Evolutionary conservation across 2,329 filamentous ascomycete genomes (phyloP).

Genomic region (Xylaria sp.): DNA sequence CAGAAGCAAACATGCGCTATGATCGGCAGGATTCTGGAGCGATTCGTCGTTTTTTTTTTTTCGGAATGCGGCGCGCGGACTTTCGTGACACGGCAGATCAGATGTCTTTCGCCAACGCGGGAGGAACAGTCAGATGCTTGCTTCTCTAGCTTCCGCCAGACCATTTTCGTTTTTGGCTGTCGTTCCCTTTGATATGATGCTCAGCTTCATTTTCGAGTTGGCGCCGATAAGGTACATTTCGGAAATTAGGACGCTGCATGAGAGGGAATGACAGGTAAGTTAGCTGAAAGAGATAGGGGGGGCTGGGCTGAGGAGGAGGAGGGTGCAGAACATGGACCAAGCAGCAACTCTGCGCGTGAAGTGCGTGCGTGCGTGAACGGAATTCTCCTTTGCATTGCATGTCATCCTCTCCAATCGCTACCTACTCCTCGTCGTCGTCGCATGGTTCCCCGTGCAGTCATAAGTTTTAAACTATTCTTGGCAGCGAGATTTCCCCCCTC

Average conservation of each 20-base stretch:
- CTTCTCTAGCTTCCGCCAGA: no score
- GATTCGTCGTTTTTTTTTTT: not conserved
- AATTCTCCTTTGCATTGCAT: not conserved
- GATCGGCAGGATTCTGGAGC: not conserved
- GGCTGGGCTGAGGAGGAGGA: not conserved
- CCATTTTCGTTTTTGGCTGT: no score
- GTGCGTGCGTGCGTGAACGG: not conserved
- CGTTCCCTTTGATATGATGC: not conserved
- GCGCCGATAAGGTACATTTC: not conserved
- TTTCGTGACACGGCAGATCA: constrained; percentile 3
- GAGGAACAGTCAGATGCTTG: not conserved
- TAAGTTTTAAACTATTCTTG: constrained; percentile 11
- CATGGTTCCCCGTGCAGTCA: constrained; percentile 16
- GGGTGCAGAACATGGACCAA: no score
- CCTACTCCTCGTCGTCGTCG: constrained; percentile 8
- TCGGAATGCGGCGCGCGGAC: constrained; percentile 15
- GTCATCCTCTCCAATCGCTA: not conserved
- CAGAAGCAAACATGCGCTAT: constrained; percentile 16
- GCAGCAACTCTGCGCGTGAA: not conserved
- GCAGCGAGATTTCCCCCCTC: constrained; percentile 7
- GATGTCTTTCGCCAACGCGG: not conserved
- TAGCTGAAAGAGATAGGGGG: not conserved
- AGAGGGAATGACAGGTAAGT: not conserved
- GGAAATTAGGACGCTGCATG: not conserved
- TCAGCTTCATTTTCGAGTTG: not conserved